Evolutionary conservation across 2,329 filamentous ascomycete genomes (phyloP), one percentile per base, ranked within the genome.

Genomic region (Aureobasidium sp.): DNA sequence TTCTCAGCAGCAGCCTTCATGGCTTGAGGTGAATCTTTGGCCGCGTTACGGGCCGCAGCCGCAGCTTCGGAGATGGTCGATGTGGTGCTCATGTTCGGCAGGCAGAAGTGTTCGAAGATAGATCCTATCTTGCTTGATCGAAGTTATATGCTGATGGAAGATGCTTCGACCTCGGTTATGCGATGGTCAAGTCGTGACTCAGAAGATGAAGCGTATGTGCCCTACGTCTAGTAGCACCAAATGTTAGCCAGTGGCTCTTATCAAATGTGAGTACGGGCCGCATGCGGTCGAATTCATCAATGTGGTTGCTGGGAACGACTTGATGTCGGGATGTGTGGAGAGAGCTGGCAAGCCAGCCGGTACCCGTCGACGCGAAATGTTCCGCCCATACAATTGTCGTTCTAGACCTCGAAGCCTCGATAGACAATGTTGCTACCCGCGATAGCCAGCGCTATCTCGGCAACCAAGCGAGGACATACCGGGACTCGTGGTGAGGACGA

Each of bases 1-100:
- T 78, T 78, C 64, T 79, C 77, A 39, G 75, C 72, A 24, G 75
- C 77, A 64, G 67, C 65, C 48, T 69, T 67, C 40, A 70, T 62
- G 15, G 64, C 67, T 49, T 67, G 67, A 3, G 66, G 67, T 22
- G 69, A 66, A 9, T 72, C 70, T 64, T 72, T 71, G 56, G 70
- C 70, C 8, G 67, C 65, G 33, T 60, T 67, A 42, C 69, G 63
- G 39, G 65, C 69, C 6, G 65, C 63, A 67, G 76, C 77, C 63
- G 75, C 75, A 64, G 73, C 74, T 64, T 77, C 75, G 6, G 48
- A 37, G 63, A 78, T 69, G 17, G 71, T 72, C 62, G 71, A 70
- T 9, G 56, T 48, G 45, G 74, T 71, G 65, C 65, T 67, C 70
- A 71, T 71, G 47, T 52, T 60, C 2, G 57, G 37, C 47, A 60